Evolutionary conservation across 2,329 filamentous ascomycete species (phyloP).

Genomic region (Phialemoniopsis sp.): DNA sequence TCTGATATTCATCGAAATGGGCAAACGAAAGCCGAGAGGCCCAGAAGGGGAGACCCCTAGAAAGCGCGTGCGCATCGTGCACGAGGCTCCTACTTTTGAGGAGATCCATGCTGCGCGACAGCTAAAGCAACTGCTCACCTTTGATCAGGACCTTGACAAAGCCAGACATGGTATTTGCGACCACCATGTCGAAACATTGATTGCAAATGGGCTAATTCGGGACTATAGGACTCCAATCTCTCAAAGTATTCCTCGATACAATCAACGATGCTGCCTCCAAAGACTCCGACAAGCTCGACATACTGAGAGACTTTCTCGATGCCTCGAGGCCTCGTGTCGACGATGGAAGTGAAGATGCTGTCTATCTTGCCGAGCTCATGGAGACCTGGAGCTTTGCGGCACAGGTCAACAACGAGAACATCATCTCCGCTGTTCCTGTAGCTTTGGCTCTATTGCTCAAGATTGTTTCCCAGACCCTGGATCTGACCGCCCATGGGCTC

Average conservation of each 20-base stretch:
- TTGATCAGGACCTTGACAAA: slow-evolving; percentile 65
- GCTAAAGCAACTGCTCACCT: slow-evolving; percentile 63
- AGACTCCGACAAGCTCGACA: neutral
- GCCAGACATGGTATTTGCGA: slow-evolving; percentile 55
- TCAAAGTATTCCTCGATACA: slow-evolving; percentile 68
- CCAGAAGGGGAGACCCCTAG: slow-evolving; percentile 34
- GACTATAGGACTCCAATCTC: slow-evolving; percentile 56
- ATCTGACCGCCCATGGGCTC: slow-evolving; percentile 71
- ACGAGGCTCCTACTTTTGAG: slow-evolving; percentile 54
- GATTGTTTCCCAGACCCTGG: slow-evolving; percentile 68
- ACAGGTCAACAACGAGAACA: slow-evolving; percentile 72
- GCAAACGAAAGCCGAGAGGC: slow-evolving; percentile 35
- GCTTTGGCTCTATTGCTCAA: slow-evolving; percentile 79
- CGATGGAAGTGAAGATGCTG: slow-evolving; percentile 50
- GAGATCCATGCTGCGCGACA: slow-evolving; percentile 62
- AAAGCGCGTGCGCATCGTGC: slow-evolving; percentile 53
- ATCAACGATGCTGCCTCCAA: slow-evolving; percentile 43
- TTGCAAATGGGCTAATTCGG: neutral
- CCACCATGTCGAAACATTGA: slow-evolving; percentile 8
- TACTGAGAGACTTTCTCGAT: slow-evolving; percentile 14
- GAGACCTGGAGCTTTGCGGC: slow-evolving; percentile 84
- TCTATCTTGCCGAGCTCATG: slow-evolving; percentile 74
- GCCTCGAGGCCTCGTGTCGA: slow-evolving; percentile 39
- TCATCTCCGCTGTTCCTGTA: slow-evolving; percentile 77
- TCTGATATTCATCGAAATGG: slow-evolving; percentile 25